Evolutionary conservation across 139 green algal genomes (phyloP), one percentile per base, ranked within the genome.

Genomic region (Picochlorum sp.): DNA sequence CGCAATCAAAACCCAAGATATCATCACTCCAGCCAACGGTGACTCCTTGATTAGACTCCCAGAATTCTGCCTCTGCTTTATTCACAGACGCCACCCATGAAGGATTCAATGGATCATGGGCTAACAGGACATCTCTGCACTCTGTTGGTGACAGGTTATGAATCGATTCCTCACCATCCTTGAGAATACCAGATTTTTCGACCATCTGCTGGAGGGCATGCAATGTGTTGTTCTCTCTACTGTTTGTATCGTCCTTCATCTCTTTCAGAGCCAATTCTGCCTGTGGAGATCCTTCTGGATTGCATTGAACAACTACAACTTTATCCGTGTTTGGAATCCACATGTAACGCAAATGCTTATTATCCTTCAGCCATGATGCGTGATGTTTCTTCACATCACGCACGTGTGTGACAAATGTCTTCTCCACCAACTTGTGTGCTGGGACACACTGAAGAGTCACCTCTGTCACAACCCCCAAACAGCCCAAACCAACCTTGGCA

Each of bases 1-100:
- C 93, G 70, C 93, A 98, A 76, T 98, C 93, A 77, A 98, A 98
- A 2, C 87, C 88, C n/a, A 98, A 78, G 14, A 97, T 87, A 77
- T 97, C 69, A 67, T 97, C 89, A 59, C 77, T 89, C 77, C 80
- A 95, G 24, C 83, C 88, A 24, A 90, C 69, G 0, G 89, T 74
- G 10, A 49, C 32, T 21, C 83, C 85, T 4, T 57, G 49, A 45
- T 69, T 75, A 23, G 74, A 45, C 70, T 72, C 74, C 92, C 92
- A 98, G 62, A 85, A 92, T 62, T 90, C 85, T 2, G 87, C 92
- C 75, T 97, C 92, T 30, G 89, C 89, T 51, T 56, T 20, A 69
- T 98, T 98, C 28, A 97, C 85, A 13, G n/a, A 34, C 4, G 66
- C 66, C n/a, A 96, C 73, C 83, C 89, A 92, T 5, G 75, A 66